A percentile compares a stretch with the other conserved stretches of the same genome.
These are phyloP conservation scores for Cyberlindnera petersonii DNA, from an alignment of 805 yeast species.

Conservation along the genomic window DNA sequence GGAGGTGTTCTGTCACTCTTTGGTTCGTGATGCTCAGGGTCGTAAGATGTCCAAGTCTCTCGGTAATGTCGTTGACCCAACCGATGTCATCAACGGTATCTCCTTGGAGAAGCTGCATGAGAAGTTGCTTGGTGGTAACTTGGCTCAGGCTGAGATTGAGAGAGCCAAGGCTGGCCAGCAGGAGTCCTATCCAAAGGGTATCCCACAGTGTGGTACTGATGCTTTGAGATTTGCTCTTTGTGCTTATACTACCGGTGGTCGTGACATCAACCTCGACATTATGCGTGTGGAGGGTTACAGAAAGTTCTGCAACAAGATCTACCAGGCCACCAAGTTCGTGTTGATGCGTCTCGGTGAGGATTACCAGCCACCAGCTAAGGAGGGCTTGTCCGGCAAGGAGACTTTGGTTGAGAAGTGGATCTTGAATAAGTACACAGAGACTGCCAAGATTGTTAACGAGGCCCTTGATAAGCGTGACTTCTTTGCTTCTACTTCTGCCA, in stretches of 20 bases:
- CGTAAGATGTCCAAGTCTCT: constrained; percentile 97
- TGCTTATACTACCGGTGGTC: constrained; percentile 98
- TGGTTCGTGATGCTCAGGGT: constrained; percentile 98
- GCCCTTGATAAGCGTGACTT: constrained; percentile 83
- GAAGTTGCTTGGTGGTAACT: constrained; percentile 73
- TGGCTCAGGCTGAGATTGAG: constrained; percentile 83
- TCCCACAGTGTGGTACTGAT: constrained; percentile 99
- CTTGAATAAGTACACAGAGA: constrained; percentile 72
- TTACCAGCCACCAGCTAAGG: constrained; percentile 71
- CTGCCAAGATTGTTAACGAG: constrained; percentile 60
- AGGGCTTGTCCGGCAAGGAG: constrained; percentile 68
- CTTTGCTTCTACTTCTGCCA: constrained; percentile 77
- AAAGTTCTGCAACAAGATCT: constrained; percentile 98
- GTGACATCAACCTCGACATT: constrained; percentile 95
- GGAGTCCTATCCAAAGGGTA: constrained; percentile 90
- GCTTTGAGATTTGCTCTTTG: constrained; percentile 97
- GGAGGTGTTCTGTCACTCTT: constrained; percentile 97
- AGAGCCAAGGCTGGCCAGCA: constrained; percentile 87
- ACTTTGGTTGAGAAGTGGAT: constrained; percentile 97
- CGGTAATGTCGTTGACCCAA: constrained; percentile 95
- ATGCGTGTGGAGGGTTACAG: constrained; percentile 98
- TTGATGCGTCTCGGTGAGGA: constrained; percentile 88
- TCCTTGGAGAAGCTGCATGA: constrained; percentile 74
- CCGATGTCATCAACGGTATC: constrained; percentile 89
- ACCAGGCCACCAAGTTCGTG: constrained; percentile 97